Evolutionary conservation across 495 filamentous ascomycete genomes (phyloP).

Genomic region (Trichoderma virens): DNA sequence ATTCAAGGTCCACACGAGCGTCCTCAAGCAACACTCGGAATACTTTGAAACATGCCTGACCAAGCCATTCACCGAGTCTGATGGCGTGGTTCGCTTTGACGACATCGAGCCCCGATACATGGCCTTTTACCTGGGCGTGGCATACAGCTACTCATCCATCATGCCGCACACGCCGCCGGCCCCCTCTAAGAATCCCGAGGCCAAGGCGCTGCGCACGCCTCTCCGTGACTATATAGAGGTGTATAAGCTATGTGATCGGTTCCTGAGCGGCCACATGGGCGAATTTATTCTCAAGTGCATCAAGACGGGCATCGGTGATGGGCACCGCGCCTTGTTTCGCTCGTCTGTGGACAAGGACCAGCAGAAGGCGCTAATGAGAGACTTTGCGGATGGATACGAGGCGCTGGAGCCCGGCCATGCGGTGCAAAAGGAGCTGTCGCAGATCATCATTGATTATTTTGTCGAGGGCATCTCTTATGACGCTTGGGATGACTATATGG

Average conservation of each 20-base stretch:
- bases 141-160: slow-evolving; percentile 7
- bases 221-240: slow-evolving; percentile 3
- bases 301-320: background rate
- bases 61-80: background rate
- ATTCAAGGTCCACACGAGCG: background rate
- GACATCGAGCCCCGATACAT: slow-evolving; percentile 5
- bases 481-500: background rate
- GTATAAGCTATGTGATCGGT: slow-evolving; percentile 6
- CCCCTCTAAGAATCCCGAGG: background rate
- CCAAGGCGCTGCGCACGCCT: slow-evolving; percentile 1
- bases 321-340: slow-evolving; percentile 1
- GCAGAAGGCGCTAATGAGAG: slow-evolving; percentile 1
- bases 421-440: background rate
- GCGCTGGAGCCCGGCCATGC: background rate
- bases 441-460: background rate
- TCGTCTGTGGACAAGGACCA: background rate
- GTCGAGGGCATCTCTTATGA: slow-evolving; percentile 1
- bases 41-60: slow-evolving; percentile 2
- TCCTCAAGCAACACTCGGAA: slow-evolving; percentile 3
- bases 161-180: slow-evolving; percentile 3
- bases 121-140: slow-evolving; percentile 5
- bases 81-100: slow-evolving; percentile 3
- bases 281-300: background rate
- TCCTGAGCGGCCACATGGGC: background rate
- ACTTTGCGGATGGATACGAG: slow-evolving; percentile 10